phyloP scores from a whole-genome alignment of 2,329 filamentous ascomycete species.

The Neopestalotiopsis sp. region DNA sequence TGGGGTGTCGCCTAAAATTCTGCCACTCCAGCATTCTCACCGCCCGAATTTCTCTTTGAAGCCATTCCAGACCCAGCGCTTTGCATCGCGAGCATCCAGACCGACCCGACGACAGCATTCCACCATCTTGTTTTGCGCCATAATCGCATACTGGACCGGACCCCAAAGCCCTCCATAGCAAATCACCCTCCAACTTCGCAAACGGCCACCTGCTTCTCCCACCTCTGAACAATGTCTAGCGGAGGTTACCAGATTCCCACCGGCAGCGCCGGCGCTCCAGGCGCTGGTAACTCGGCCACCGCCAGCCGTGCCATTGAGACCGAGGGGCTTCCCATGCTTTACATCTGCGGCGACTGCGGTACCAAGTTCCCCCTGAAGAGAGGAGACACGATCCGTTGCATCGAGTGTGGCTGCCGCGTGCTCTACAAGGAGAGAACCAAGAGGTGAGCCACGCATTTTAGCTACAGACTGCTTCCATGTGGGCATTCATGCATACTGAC shows the following conservation, averaged over 20 bases:
- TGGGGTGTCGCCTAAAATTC: slow-evolving; percentile 4
- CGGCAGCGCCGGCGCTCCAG: slow-evolving; percentile 47
- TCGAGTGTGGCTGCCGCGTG: slow-evolving; percentile 92
- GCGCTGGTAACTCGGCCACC: slow-evolving; percentile 45
- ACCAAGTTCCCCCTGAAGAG: slow-evolving; percentile 76
- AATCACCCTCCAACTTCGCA: background rate
- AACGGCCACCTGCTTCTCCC: background rate
- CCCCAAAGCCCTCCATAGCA: background rate
- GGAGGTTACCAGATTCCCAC: slow-evolving; percentile 80
- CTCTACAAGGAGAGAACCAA: slow-evolving; percentile 98
- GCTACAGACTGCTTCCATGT: background rate
- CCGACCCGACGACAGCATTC: background rate
- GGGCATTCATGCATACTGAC: background rate
- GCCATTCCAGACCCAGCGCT: background rate
- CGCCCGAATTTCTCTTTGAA: slow-evolving; percentile 15
- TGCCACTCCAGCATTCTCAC: slow-evolving; percentile 5
- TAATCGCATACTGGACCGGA: background rate
- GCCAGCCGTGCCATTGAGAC: slow-evolving; percentile 43
- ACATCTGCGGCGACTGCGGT: slow-evolving; percentile 86
- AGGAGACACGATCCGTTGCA: slow-evolving; percentile 83
- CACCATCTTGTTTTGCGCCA: background rate
- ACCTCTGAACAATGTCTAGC: slow-evolving; percentile 59
- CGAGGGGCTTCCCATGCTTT: slow-evolving; percentile 65
- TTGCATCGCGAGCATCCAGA: background rate
- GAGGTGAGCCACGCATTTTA: slow-evolving; percentile 66